Percentiles rank a stretch among this genome's conserved stretches.
Evolutionary conservation across 805 yeast species (phyloP).

Genomic region (Candida odintsovae): DNA sequence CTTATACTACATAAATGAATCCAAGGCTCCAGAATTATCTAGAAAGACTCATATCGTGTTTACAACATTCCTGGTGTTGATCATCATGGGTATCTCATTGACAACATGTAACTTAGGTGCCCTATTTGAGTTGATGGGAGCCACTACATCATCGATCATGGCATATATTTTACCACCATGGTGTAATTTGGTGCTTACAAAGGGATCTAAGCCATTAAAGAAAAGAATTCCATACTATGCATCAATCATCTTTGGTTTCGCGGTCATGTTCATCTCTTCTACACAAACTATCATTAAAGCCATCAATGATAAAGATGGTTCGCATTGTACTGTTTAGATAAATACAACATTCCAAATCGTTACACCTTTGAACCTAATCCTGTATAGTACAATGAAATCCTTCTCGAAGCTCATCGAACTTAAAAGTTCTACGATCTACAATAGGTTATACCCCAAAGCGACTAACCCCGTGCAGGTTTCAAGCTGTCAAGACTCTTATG

Average conservation of each 20-base stretch:
- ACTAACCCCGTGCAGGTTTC: too few species aligned
- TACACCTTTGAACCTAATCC: background rate
- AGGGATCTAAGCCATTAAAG: slow-evolving; percentile 30
- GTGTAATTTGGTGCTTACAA: slow-evolving; percentile 66
- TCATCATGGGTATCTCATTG: slow-evolving; percentile 72
- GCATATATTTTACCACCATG: slow-evolving; percentile 89
- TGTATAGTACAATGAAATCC: too few species aligned
- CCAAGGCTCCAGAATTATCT: slow-evolving; percentile 36
- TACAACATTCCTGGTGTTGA: slow-evolving; percentile 59
- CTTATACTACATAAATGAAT: slow-evolving; percentile 34
- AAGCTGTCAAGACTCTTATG: too few species aligned
- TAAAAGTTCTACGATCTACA: too few species aligned
- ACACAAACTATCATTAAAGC: slow-evolving; percentile 54
- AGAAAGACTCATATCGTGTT: slow-evolving; percentile 49
- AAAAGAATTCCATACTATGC: slow-evolving; percentile 52
- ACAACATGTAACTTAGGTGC: slow-evolving; percentile 87
- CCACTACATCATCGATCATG: slow-evolving; percentile 87
- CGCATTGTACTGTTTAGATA: slow-evolving; percentile 15
- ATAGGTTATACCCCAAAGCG: too few species aligned
- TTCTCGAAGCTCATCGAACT: too few species aligned
- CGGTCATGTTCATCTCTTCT: slow-evolving; percentile 78
- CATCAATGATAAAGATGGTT: slow-evolving; percentile 9
- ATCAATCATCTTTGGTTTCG: slow-evolving; percentile 66
- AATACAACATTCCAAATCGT: background rate
- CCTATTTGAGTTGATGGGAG: slow-evolving; percentile 83